These are phyloP conservation scores for Aechmea fasciata DNA, from an alignment of 176 grass and related monocot species.

Conservation along the genomic window DNA sequence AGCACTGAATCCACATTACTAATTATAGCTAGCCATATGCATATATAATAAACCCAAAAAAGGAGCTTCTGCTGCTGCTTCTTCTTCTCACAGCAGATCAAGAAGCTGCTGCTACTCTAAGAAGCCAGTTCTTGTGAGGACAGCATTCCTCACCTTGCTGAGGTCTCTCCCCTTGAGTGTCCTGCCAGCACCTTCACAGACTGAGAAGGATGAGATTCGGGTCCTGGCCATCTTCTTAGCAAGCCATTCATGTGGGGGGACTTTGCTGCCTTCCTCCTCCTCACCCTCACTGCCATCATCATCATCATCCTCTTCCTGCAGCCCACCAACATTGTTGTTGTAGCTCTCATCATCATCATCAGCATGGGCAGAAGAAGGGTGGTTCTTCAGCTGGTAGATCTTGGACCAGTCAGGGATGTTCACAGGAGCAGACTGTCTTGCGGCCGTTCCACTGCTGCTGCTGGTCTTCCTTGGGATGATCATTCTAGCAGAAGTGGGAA, in stretches of 20 bases:
- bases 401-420: conserved; percentile 49
- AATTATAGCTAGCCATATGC: too few relatives aligned
- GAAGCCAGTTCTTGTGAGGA: conserved; percentile 54
- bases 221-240: conserved; percentile 43
- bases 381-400: conserved; percentile 19
- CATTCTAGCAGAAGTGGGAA: conserved; percentile 12
- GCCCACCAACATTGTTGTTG: not conserved
- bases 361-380: not conserved
- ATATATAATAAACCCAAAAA: too few relatives aligned
- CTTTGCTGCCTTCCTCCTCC: conserved; percentile 15
- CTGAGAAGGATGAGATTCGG: conserved; percentile 43
- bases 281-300: conserved; percentile 18
- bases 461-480: conserved; percentile 11
- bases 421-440: conserved; percentile 22
- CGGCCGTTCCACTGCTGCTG: not conserved
- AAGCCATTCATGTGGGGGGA: conserved; percentile 46
- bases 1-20: not conserved
- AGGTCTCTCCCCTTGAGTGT: conserved; percentile 55
- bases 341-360: not conserved
- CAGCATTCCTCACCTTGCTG: conserved; percentile 40
- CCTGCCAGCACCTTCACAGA: conserved; percentile 44
- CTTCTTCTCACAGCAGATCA: not conserved
- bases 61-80: not conserved
- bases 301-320: conserved; percentile 3
- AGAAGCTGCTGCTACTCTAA: conserved; percentile 9